Conservation (phyloP, 768 basidiomycete species). For the Mrakia gelida region DNA sequence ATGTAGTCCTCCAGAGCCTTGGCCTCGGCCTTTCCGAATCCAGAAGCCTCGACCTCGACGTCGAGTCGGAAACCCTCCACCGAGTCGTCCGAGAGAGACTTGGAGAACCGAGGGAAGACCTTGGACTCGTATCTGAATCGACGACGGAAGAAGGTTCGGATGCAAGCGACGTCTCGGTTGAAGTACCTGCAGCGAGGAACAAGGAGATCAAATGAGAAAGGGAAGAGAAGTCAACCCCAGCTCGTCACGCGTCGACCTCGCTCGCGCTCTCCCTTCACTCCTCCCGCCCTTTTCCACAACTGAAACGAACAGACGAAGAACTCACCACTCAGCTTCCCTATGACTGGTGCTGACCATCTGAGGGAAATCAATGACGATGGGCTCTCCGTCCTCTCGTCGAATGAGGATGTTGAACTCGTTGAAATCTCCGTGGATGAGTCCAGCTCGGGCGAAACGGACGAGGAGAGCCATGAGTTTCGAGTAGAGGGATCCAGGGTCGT, state of each 20-base stretch:
- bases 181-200: constrained; percentile 70
- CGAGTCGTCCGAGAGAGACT: constrained; percentile 52
- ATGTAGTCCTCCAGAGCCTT: constrained; percentile 58
- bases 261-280: not conserved
- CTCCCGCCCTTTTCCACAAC: not conserved
- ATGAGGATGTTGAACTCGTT: constrained; percentile 99
- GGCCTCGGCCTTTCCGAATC: constrained; percentile 80
- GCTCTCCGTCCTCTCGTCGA: constrained; percentile 64
- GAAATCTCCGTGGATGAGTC: constrained; percentile 98
- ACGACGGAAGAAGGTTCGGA: constrained; percentile 83
- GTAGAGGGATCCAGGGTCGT: constrained; percentile 84
- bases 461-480: constrained; percentile 91
- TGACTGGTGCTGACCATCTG: constrained; percentile 99
- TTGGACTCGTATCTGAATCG: constrained; percentile 89
- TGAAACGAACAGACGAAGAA: not conserved
- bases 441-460: constrained; percentile 85
- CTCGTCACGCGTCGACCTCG: not conserved
- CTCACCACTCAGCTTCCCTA: constrained; percentile 91
- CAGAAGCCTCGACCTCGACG: constrained; percentile 80
- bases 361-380: constrained; percentile 95
- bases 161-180: constrained; percentile 96
- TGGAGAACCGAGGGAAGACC: constrained; percentile 79
- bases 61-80: constrained; percentile 63
- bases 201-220: no score
- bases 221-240: not conserved